Base-by-base conservation (phyloP, 2,329 filamentous ascomycete genomes). In the Penicillium sp. region DNA sequence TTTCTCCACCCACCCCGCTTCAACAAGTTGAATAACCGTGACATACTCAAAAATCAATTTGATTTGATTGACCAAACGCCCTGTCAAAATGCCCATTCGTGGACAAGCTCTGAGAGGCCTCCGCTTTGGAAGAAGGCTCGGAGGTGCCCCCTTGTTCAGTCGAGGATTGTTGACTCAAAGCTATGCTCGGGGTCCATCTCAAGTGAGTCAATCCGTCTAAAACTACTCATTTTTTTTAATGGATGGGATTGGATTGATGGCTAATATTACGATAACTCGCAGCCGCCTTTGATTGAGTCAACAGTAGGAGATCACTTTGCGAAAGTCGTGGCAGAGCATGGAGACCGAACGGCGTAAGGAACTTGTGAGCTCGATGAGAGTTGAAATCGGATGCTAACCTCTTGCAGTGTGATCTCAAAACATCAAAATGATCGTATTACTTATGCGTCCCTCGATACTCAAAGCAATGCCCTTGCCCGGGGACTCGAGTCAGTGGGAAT, bases 401-500 rank as follows among this genome's bases (percentile, higher is more conserved):
- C 5, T 13, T 29, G 47, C 48, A 84, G 83, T 10, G 82, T 87
- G 24, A 78, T 87, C 52, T 86, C 80, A 1, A 80, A 78, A 47
- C 77, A 86, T 57, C 90, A 95, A 67, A 84, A 82, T 46, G 76
- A 75, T 2, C 80, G 79, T 1, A 79, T 96, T 55, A 93, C 87
- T 0, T 98, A 96, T 73, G 78, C 86, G 49, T 81, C 80, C 6
- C 84, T 99, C 10, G 90, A 98, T 72, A 76, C 81, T 3, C 81
- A 85, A 56, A 96, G 91, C 61, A 93, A 92, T 78, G 80, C 83
- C 3, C 79, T 96, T 9, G 91, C 92, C 1, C 79, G 83, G 50
- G 90, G 90, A 0, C 77, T 97, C 16, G 77, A 82, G 24, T 84
- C 84, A 0, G 77, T 88, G 0, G 91, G 91, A 3, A 90, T 97